These are phyloP conservation scores for Metarhizium anisopliae DNA, from an alignment of 2,329 filamentous ascomycete genomes.

Conservation along the genomic window DNA sequence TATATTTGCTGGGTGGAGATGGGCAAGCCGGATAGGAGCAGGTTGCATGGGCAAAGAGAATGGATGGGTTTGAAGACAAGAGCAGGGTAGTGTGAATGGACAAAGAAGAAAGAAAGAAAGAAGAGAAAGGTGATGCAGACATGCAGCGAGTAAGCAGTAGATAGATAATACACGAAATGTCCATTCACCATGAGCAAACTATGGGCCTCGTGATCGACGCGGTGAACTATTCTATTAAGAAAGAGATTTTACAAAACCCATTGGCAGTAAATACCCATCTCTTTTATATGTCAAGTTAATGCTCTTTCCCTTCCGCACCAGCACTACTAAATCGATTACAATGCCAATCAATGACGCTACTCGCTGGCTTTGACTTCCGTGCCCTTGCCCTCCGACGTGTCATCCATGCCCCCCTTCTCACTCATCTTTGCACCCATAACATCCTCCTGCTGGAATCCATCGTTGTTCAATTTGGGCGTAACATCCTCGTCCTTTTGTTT, in stretches of 20 bases:
- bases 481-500: constrained; percentile 6
- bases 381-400: constrained; percentile 3
- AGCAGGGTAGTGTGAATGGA: neutral
- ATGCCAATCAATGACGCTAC: neutral
- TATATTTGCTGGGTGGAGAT: neutral
- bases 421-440: constrained; percentile 12
- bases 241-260: neutral
- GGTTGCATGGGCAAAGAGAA: neutral
- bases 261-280: neutral
- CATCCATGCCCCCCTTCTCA: neutral
- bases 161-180: neutral
- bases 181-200: neutral
- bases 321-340: neutral
- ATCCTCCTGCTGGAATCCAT: constrained; percentile 19
- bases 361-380: constrained; percentile 6
- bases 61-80: neutral
- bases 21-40: neutral
- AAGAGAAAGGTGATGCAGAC: neutral
- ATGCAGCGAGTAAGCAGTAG: neutral
- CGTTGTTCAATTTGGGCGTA: constrained; percentile 5
- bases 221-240: neutral
- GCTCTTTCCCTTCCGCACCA: neutral
- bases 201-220: neutral
- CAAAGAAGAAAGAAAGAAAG: neutral
- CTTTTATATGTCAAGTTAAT: neutral